Conservation (phyloP, 2,329 filamentous ascomycete genomes). For the Didymella glomerata region DNA sequence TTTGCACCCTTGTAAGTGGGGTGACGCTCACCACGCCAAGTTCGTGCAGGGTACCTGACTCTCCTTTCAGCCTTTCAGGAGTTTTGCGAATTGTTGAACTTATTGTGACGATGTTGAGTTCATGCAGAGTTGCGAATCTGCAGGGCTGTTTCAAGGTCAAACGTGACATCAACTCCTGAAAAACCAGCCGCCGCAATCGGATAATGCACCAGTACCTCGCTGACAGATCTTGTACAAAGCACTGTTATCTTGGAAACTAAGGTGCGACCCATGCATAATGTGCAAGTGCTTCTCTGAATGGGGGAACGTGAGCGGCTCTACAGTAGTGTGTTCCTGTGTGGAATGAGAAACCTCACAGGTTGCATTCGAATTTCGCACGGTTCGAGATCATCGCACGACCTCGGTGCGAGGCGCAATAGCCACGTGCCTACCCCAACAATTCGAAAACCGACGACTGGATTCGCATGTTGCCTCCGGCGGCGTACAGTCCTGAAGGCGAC, state of each 20-base stretch:
- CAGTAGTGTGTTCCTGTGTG: neutral
- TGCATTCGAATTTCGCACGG: neutral
- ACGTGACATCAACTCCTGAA: neutral
- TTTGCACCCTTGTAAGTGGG: neutral
- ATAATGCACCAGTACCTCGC: neutral
- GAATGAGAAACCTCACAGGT: neutral
- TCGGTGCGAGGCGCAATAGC: neutral
- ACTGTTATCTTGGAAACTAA: too few relatives aligned
- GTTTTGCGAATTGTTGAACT: neutral
- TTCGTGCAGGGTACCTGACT: neutral
- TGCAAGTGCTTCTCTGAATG: neutral
- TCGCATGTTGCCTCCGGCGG: neutral
- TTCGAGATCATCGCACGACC: neutral
- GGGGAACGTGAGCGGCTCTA: neutral
- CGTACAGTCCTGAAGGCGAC: neutral
- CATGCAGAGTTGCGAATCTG: neutral
- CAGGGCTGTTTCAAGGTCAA: neutral
- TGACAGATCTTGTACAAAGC: too few relatives aligned
- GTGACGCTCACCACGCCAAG: neutral
- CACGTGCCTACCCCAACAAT: constrained; percentile 6
- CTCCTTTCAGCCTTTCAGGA: neutral
- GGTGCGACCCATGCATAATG: neutral
- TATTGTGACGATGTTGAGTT: neutral
- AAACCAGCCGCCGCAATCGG: neutral
- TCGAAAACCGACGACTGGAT: neutral